Conservation (phyloP, 2,329 filamentous ascomycete species). For the Catunica adiposa region DNA sequence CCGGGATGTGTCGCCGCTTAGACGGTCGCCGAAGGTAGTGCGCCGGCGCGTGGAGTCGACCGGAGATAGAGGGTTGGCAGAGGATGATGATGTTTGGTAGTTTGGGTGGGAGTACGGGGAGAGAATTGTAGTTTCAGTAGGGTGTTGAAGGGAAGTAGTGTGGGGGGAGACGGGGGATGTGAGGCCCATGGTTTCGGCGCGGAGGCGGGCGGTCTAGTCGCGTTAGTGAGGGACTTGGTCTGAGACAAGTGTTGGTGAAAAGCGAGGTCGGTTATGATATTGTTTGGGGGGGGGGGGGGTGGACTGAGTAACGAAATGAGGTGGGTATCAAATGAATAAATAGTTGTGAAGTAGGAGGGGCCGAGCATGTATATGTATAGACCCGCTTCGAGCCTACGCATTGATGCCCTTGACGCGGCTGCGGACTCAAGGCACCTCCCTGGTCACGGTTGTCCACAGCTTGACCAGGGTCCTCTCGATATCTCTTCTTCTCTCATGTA, state of each 20-base stretch:
- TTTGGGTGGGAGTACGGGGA: constrained; percentile 1
- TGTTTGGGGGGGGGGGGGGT: too few relatives aligned
- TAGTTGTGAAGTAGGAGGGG: too few relatives aligned
- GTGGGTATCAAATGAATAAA: too few relatives aligned
- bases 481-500: too few relatives aligned
- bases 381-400: too few relatives aligned
- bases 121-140: constrained; percentile 14
- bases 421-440: too few relatives aligned
- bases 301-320: too few relatives aligned
- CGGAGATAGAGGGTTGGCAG: background rate
- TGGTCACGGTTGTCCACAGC: too few relatives aligned
- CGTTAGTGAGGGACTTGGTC: background rate
- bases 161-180: background rate
- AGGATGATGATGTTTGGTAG: constrained; percentile 12
- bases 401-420: too few relatives aligned
- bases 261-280: background rate
- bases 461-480: too few relatives aligned
- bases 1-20: background rate
- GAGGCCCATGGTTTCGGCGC: constrained; percentile 7
- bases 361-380: too few relatives aligned
- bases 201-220: constrained; percentile 5
- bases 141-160: background rate
- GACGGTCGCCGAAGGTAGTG: background rate
- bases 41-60: background rate
- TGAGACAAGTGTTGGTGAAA: background rate